These are phyloP conservation scores for Verticillium nubilum DNA, from an alignment of 2,329 filamentous ascomycete genomes.

Conservation along the genomic window DNA sequence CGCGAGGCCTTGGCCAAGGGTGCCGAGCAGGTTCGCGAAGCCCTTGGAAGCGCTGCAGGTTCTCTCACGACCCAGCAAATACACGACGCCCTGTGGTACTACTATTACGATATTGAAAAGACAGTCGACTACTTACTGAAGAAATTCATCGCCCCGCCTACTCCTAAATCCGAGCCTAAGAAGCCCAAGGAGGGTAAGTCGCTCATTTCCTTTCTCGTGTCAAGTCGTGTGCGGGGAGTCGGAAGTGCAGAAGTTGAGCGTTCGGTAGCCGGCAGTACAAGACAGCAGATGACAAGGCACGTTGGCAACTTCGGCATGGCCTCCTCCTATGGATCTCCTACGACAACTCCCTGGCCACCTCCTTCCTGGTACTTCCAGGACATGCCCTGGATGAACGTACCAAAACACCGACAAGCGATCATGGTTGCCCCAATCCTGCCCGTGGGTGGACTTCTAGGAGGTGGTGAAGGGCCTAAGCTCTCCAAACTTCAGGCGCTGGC, in stretches of 20 bases:
- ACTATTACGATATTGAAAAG: conserved; percentile 90
- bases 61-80: conserved; percentile 63
- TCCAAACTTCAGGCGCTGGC: conserved; percentile 91
- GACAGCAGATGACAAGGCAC: conserved; percentile 1
- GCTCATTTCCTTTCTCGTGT: conserved; percentile 6
- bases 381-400: conserved; percentile 77
- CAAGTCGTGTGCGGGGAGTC: conserved; percentile 4
- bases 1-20: conserved; percentile 53
- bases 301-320: neutral
- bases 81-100: conserved; percentile 88
- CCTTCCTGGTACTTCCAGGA: conserved; percentile 67
- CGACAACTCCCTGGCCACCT: conserved; percentile 11
- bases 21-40: conserved; percentile 59
- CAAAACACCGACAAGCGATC: conserved; percentile 57
- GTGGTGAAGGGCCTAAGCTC: conserved; percentile 62
- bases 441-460: conserved; percentile 70
- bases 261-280: conserved; percentile 12
- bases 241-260: conserved; percentile 13
- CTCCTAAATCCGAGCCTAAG: conserved; percentile 34
- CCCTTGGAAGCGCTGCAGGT: conserved; percentile 54
- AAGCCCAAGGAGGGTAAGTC: conserved; percentile 36
- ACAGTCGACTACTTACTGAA: conserved; percentile 74
- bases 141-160: conserved; percentile 44
- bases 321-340: conserved; percentile 12
- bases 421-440: conserved; percentile 53